Percentiles rank a stretch among this genome's conserved stretches.
phyloP scores from a whole-genome alignment of 192 early-diverging fungal genomes.

The Coemansia sp. region DNA sequence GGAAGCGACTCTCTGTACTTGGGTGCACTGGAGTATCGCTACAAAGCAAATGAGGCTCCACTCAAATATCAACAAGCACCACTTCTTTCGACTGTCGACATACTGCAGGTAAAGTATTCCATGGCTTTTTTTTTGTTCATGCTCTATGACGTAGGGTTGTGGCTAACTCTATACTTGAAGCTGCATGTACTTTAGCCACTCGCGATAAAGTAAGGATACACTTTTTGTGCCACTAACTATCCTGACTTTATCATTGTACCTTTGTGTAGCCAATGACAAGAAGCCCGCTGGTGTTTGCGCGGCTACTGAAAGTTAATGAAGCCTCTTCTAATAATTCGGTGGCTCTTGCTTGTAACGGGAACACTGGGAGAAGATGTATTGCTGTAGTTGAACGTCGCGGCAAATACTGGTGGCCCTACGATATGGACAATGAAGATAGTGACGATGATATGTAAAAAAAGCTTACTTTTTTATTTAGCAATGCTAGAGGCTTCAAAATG shows the following conservation, averaged over 20 bases:
- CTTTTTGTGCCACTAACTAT: background rate
- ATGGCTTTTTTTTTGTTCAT: background rate
- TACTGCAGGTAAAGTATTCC: background rate
- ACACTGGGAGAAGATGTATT: conserved; percentile 39
- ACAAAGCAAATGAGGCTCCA: background rate
- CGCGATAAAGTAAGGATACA: background rate
- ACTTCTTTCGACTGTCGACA: background rate
- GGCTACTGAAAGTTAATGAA: conserved; percentile 20
- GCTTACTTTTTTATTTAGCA: too few relatives aligned
- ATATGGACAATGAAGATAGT: conserved; percentile 47
- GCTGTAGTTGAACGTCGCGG: conserved; percentile 44
- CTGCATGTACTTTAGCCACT: conserved; percentile 9
- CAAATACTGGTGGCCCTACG: conserved; percentile 50
- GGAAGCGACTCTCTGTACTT: conserved; percentile 31
- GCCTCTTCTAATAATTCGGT: conserved; percentile 18
- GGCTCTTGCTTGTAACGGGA: conserved; percentile 31
- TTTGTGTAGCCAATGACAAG: background rate
- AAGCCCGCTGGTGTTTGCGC: conserved; percentile 22
- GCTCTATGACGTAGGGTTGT: conserved; percentile 7
- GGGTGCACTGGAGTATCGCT: conserved; percentile 32
- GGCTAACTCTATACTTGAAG: background rate
- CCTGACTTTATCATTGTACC: background rate
- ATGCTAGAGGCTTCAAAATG: background rate
- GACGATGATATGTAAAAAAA: conserved; percentile 1
- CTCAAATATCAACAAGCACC: background rate